phyloP scores from a whole-genome alignment of 106 monocot species.

The Iris macrosiphon region DNA sequence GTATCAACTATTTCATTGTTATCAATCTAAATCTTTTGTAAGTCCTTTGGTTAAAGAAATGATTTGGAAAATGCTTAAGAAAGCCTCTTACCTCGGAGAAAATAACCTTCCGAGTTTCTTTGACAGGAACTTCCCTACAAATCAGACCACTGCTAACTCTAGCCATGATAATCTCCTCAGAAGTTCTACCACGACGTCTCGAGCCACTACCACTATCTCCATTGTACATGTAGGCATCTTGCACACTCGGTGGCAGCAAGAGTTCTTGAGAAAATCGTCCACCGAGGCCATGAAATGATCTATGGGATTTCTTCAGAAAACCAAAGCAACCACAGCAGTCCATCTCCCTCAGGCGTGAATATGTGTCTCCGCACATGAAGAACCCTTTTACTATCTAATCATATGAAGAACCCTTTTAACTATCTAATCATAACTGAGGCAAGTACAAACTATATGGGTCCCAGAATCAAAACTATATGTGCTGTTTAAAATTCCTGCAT shows the following conservation, averaged over 20 bases:
- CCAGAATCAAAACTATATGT: too few relatives aligned
- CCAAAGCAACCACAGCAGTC: constrained; percentile 80
- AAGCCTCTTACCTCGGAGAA: constrained; percentile 36
- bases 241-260: constrained; percentile 17
- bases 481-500: too few relatives aligned
- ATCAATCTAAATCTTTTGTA: too few relatives aligned
- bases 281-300: constrained; percentile 14
- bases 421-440: too few relatives aligned
- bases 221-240: constrained; percentile 28
- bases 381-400: too few relatives aligned
- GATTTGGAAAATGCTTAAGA: too few relatives aligned
- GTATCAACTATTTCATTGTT: too few relatives aligned
- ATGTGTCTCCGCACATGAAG: too few relatives aligned
- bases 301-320: constrained; percentile 52
- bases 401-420: too few relatives aligned
- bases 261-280: constrained; percentile 20
- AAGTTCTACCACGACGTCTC: constrained; percentile 6
- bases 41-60: too few relatives aligned
- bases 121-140: constrained; percentile 73
- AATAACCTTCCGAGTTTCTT: constrained; percentile 49
- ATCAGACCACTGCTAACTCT: constrained; percentile 39
- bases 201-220: constrained; percentile 16
- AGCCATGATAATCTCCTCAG: constrained; percentile 35
- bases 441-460: too few relatives aligned
- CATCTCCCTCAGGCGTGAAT: constrained; percentile 31